Conservation (phyloP, 352 stramenopile species). For the Elongisporangium prolatum region DNA sequence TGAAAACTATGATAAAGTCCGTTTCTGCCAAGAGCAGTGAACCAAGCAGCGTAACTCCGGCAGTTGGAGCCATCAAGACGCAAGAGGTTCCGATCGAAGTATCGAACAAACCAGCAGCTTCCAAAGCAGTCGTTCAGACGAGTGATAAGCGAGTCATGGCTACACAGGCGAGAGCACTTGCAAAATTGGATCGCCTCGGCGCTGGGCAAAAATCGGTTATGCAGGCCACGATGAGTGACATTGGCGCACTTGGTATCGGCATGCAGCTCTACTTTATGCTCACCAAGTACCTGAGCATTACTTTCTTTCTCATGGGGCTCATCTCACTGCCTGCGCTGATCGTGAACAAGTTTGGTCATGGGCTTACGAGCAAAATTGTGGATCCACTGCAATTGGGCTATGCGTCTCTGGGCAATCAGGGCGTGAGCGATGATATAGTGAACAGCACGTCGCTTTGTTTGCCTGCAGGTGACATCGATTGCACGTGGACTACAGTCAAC, state of each 20-base stretch:
- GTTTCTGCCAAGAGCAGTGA: too few species aligned
- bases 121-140: too few species aligned
- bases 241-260: slow-evolving; percentile 46
- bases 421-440: slow-evolving; percentile 19
- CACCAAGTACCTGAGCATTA: slow-evolving; percentile 32
- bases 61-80: too few species aligned
- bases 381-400: slow-evolving; percentile 42
- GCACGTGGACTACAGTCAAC: slow-evolving; percentile 31
- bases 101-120: too few species aligned
- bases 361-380: slow-evolving; percentile 32
- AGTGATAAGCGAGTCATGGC: too few species aligned
- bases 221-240: slow-evolving; percentile 28
- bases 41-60: too few species aligned
- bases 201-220: slow-evolving; percentile 27
- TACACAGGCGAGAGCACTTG: too few species aligned
- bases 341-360: slow-evolving; percentile 37
- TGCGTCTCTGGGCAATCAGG: slow-evolving; percentile 38
- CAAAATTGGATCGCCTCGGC: slow-evolving; percentile 22
- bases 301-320: slow-evolving; percentile 36
- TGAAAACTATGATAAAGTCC: too few species aligned
- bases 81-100: too few species aligned
- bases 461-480: slow-evolving; percentile 33
- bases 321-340: slow-evolving; percentile 33
- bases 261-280: slow-evolving; percentile 64
- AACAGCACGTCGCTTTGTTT: slow-evolving; percentile 27